Base-by-base conservation (phyloP, 1,284 basidiomycete genomes). In the Singerocomus rubriflavus region DNA sequence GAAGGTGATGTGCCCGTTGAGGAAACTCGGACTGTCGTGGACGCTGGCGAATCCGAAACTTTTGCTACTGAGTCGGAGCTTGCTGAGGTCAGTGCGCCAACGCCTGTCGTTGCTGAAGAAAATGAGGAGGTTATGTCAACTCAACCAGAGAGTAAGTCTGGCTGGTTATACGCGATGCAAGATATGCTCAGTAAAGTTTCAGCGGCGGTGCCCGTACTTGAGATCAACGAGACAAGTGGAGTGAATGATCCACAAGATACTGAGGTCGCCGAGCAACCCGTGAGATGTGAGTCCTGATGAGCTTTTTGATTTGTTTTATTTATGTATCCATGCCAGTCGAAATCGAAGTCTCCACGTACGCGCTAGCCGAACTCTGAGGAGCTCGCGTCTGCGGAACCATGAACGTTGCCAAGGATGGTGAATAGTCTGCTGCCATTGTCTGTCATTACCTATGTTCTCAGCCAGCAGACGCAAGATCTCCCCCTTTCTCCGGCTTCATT, bases 271-370 rank as follows among this genome's bases (percentile, higher is more conserved):
- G 48, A 45, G 26, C 32, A 14, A 5, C 26, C 36, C 4, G 30
- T 32, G 36, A 25, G 36, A n/a, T 17, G 58, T 60, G 26, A 57
- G 57, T 57, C 31, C 13, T 44, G 21, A 39, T 6, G 12, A 33
- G n/a, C 17, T 5, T 48, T 9, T 17, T 9, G 21, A 35, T 6
- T 6, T 14, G 14, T 26, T 10, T 47, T 0, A 13, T 44, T 60
- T 35, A 60, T 33, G 39, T 8, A 32, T 32, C 5, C 26, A 6
- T 43, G 26, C 37, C 44, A 56, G 49, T 34, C 13, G 37, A 51
- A 10, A 25, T 17, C 29, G 41, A 51, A 3, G 25, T 34, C n/a
- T 21, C 33, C 27, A 14, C 25, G 9, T 26, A 31, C 4, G 57
- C 40, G 32, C 16, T 42, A 3, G 27, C 16, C 6, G 32, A 11